phyloP scores from a whole-genome alignment of 179 eudicot genomes.

The Vitellaria paradoxa region DNA sequence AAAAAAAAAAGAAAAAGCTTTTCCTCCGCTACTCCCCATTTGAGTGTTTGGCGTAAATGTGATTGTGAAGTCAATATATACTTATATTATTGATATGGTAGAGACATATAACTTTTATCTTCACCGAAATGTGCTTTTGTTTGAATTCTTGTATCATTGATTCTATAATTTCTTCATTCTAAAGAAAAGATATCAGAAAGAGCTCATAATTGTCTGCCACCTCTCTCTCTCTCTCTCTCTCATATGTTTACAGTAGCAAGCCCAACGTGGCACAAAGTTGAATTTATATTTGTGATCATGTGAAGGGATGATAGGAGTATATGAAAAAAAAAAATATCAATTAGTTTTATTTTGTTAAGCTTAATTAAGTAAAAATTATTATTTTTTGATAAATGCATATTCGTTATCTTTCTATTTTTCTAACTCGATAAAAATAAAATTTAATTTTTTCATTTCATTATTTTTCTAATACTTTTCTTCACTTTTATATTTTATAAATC shows the following conservation, averaged over 20 bases:
- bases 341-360: no score
- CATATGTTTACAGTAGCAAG: no score
- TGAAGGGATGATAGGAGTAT: no score
- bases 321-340: no score
- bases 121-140: slow-evolving; percentile 6
- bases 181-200: background rate
- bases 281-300: no score
- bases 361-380: no score
- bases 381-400: background rate
- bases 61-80: background rate
- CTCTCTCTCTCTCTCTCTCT: background rate
- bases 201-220: background rate
- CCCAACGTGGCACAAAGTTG: no score
- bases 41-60: slow-evolving; percentile 21
- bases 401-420: background rate
- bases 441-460: no score
- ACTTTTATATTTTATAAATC: no score
- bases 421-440: no score
- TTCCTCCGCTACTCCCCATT: background rate
- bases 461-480: no score
- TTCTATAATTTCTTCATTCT: background rate
- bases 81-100: background rate
- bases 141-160: slow-evolving; percentile 15
- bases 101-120: slow-evolving; percentile 9
- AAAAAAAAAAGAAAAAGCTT: no score